A percentile compares a stretch with the other conserved stretches of the same genome.
phyloP scores from a whole-genome alignment of 495 filamentous ascomycete genomes.

The Neurospora sp. region DNA sequence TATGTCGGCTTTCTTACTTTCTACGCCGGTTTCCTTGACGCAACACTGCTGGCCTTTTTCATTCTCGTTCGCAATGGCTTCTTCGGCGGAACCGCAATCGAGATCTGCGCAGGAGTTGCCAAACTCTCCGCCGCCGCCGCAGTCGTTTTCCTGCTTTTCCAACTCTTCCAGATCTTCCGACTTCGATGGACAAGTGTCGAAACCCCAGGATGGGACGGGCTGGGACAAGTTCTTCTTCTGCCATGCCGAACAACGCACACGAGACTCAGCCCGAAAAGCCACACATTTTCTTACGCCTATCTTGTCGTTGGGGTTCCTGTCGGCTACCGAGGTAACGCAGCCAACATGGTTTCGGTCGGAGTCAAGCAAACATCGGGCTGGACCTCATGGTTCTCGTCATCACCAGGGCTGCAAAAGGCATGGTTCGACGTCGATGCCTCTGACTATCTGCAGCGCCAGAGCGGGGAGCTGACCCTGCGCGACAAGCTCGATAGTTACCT shows the following conservation, averaged over 20 bases:
- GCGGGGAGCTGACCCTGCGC: slow-evolving; percentile 34
- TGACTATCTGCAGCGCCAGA: slow-evolving; percentile 49
- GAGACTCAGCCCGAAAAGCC: slow-evolving; percentile 50
- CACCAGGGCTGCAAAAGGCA: slow-evolving; percentile 7
- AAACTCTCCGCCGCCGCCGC: not conserved
- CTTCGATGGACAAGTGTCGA: not conserved
- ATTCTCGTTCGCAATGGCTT: not conserved
- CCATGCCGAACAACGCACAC: slow-evolving; percentile 52
- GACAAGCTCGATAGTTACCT: slow-evolving; percentile 53
- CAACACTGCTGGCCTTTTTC: slow-evolving; percentile 6
- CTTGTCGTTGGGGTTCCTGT: slow-evolving; percentile 58
- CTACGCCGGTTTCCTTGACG: slow-evolving; percentile 4
- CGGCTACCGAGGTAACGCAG: slow-evolving; percentile 43
- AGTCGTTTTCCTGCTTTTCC: not conserved
- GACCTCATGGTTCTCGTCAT: slow-evolving; percentile 21
- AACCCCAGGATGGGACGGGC: slow-evolving; percentile 11
- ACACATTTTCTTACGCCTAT: slow-evolving; percentile 57
- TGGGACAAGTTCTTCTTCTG: slow-evolving; percentile 33
- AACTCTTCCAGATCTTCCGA: slow-evolving; percentile 4
- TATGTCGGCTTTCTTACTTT: slow-evolving; percentile 5
- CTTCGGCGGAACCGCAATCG: not conserved
- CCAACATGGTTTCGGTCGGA: slow-evolving; percentile 45
- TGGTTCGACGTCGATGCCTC: slow-evolving; percentile 50
- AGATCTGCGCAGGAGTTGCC: not conserved
- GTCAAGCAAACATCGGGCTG: slow-evolving; percentile 10